Base-by-base conservation (phyloP, 1,284 basidiomycete genomes). In the Singerocomus inundabilis region DNA sequence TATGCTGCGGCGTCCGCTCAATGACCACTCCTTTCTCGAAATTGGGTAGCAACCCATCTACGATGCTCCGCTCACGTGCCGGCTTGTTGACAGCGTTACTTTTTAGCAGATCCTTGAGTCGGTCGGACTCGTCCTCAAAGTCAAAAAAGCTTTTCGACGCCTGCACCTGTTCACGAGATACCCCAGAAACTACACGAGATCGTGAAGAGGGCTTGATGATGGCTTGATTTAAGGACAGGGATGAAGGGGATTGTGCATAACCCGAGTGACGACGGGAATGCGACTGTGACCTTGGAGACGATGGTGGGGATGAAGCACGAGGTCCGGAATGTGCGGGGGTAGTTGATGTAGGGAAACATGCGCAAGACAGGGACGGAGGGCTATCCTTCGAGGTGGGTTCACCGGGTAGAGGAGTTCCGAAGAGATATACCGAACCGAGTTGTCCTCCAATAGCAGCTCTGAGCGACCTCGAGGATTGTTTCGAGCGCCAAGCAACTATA, bases 111-210 rank as follows among this genome's bases (percentile, higher is more conserved):
- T 80, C 83, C 60, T 86, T 88, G 53, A 91, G 73, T 57, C 81
- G 82, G 48, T 81, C 84, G 6, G 84, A 75, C 61, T 91, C 88
- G 36, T 88, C 85, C 4, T 90, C 88, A 50, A 82, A 88, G 58
- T 91, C 88, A 4, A 90, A 82, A 58, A 78, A 83, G 57, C 82
- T 87, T 68, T 81, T 88, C 0, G 85, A 48, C 2, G 64, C 63
- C 41, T 68, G 66, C 4, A 51, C 85, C 53, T 78, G 78, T 55
- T 88, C 84, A 12, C 72, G 72, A 4, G 80, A 85, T 7, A 91
- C 70, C 3, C 81, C 82, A 12, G 87, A 85, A 2, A 87, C 84
- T 13, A 84, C 76, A 6, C 79, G 75, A 31, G 84, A 40, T 52
- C 63, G 45, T 64, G 68, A 31, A 61, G 73, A 39, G 48, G 59